Base-by-base conservation (phyloP, 1,284 basidiomycete species). In the Trichosporon faecale region DNA sequence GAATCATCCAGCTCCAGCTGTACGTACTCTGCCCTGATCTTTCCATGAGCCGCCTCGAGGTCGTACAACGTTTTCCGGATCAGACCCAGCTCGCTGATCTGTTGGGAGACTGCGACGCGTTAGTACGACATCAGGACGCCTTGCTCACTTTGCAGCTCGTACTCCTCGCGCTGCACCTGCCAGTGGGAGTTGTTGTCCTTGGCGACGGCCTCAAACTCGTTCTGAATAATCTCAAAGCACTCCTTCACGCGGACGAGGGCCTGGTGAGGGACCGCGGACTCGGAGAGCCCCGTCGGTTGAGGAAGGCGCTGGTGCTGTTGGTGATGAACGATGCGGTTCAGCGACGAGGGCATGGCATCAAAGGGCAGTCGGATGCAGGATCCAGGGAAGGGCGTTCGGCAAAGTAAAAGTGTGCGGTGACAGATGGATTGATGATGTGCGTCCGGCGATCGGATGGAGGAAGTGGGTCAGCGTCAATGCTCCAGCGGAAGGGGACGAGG, bases 91-190 rank as follows among this genome's bases (percentile, higher is more conserved):
- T 92, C 91, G 76, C 88, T 88, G 76, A 91, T 87, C 80, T 92
- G 91, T 68, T 85, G 85, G 21, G 86, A 85, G 71, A 91, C 91
- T 92, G 76, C n/a, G n/a, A 18, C 8, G 16, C 55, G 66, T 66
- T 37, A 40, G 68, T 63, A 64, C 55, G 63, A 1, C 1, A 31
- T 27, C 46, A 31, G n/a, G 11, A 16, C 9, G 35, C n/a, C 14
- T 35, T 29, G 83, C 88, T 72, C 75, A 94, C 94, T 87, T 86
- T 95, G 93, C 18, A 87, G 86, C 82, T 98, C 95, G 81, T 91
- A 92, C 73, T 98, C 95, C 78, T 97, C 95, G 68, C 93, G 86
- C 84, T 96, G 93, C 40, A 85, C 86, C 73, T 93, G 89, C 78
- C 92, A 86, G 31, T 88, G 79, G 23, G 84, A 85, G 66, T 91